Evolutionary conservation across 2,329 filamentous ascomycete genomes (phyloP).

Genomic region (Bipolaris bicolor): DNA sequence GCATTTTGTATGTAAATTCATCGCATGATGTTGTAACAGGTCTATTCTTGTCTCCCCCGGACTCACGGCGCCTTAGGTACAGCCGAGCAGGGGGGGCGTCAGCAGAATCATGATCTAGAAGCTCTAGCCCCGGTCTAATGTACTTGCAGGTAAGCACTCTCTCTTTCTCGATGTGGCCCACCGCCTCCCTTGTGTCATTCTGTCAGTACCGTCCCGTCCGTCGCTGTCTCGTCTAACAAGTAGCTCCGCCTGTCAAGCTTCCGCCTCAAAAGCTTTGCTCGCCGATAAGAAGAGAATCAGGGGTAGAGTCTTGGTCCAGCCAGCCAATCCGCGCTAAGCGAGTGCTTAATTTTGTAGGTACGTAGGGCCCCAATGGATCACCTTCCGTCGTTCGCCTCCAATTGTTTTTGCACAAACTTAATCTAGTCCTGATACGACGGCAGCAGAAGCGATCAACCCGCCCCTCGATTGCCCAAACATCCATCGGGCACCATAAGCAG

Average conservation of each 20-base stretch:
- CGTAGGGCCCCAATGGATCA: background rate
- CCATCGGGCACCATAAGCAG: background rate
- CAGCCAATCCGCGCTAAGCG: conserved; percentile 20
- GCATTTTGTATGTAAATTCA: background rate
- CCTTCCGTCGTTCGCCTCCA: conserved; percentile 2
- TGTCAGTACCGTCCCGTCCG: background rate
- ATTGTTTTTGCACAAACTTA: background rate
- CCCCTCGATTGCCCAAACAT: background rate
- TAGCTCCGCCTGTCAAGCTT: conserved; percentile 19
- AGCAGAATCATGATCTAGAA: background rate
- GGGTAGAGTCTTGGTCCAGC: conserved; percentile 20
- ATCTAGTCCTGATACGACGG: background rate
- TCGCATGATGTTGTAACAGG: background rate
- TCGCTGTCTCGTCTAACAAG: background rate
- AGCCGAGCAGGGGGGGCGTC: background rate
- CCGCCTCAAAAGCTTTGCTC: conserved; percentile 31
- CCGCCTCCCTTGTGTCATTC: background rate
- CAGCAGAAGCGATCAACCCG: background rate
- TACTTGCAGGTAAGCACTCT: background rate
- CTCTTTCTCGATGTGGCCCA: conserved; percentile 1
- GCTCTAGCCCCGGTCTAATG: background rate
- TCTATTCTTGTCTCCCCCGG: background rate
- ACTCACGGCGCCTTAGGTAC: background rate
- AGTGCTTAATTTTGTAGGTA: conserved; percentile 25
- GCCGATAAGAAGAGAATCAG: conserved; percentile 12